Evolutionary conservation across 257 asterid genomes (phyloP).

Genomic region (Haberlea rhodopensis): DNA sequence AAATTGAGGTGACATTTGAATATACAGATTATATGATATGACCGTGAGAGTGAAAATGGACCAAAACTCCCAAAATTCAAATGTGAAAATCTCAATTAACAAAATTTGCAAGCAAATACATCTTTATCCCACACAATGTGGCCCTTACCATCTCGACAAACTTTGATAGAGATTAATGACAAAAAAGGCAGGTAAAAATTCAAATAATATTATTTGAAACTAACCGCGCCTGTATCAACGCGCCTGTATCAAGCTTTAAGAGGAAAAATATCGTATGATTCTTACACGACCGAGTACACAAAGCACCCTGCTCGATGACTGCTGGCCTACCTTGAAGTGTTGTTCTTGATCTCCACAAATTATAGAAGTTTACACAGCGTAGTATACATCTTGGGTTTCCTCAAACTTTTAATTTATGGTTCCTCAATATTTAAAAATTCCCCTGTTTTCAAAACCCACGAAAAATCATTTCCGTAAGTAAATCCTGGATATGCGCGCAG

Average conservation of each 20-base stretch:
- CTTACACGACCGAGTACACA: not conserved
- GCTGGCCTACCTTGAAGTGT: not conserved
- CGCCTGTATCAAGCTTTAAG: no score
- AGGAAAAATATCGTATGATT: not conserved
- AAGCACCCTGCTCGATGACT: not conserved
- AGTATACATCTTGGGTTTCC: conserved; percentile 28
- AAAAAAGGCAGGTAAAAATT: no score
- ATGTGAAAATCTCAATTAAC: no score
- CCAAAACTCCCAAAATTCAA: no score
- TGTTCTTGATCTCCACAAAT: conserved; percentile 24
- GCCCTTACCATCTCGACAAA: not conserved
- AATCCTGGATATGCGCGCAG: conserved; percentile 18
- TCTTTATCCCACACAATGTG: not conserved
- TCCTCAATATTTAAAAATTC: conserved; percentile 10
- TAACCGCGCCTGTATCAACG: no score
- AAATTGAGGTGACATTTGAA: no score
- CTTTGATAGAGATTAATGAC: not conserved
- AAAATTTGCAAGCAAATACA: no score
- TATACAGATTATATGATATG: no score
- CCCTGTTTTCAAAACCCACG: not conserved
- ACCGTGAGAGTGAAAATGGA: no score
- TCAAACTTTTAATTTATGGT: conserved; percentile 11
- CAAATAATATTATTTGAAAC: no score
- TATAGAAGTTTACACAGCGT: conserved; percentile 19
- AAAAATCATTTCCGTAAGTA: not conserved